Percentiles rank a stretch among this genome's conserved stretches.
Evolutionary conservation across 1,284 basidiomycete species (phyloP).

Genomic region (Cutaneotrichosporon dermatis): DNA sequence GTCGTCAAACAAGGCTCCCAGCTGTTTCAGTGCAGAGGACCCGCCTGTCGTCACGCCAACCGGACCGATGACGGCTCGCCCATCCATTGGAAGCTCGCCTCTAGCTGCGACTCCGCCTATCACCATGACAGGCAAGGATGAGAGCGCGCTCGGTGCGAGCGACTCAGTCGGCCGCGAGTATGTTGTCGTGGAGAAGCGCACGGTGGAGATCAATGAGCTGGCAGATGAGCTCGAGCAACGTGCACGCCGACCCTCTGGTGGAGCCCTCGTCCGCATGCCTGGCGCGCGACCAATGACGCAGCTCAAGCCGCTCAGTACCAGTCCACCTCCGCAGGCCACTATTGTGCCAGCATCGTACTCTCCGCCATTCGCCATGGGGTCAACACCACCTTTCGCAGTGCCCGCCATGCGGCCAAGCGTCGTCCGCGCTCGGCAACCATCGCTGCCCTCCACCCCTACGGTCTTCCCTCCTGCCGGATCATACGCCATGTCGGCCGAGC

Average conservation of each 20-base stretch:
- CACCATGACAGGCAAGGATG: conserved; percentile 40
- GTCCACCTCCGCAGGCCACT: conserved; percentile 13
- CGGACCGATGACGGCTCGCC: conserved; percentile 7
- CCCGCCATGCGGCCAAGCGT: conserved; percentile 23
- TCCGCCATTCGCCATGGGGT: conserved; percentile 49
- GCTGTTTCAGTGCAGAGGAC: conserved; percentile 1
- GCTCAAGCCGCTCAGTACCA: conserved; percentile 28
- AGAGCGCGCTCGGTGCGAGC: conserved; percentile 33
- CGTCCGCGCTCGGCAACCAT: conserved; percentile 28
- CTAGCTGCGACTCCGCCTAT: conserved; percentile 43
- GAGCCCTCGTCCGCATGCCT: conserved; percentile 24
- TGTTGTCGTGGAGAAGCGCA: conserved; percentile 57
- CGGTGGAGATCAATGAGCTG: conserved; percentile 56
- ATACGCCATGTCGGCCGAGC: conserved; percentile 17
- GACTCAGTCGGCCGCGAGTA: conserved; percentile 50
- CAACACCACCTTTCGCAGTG: conserved; percentile 49
- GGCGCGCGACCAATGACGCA: neutral
- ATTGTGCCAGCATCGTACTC: conserved; percentile 43
- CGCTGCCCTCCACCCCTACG: conserved; percentile 33
- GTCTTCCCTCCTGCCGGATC: conserved; percentile 34
- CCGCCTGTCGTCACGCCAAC: conserved; percentile 33
- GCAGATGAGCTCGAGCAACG: conserved; percentile 45
- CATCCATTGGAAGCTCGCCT: conserved; percentile 37
- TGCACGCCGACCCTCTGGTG: conserved; percentile 1
- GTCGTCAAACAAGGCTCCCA: neutral